Evolutionary conservation across 1,284 basidiomycete species (phyloP), one percentile per base, ranked within the genome.

Genomic region (Pseudozyma hubeiensis): DNA sequence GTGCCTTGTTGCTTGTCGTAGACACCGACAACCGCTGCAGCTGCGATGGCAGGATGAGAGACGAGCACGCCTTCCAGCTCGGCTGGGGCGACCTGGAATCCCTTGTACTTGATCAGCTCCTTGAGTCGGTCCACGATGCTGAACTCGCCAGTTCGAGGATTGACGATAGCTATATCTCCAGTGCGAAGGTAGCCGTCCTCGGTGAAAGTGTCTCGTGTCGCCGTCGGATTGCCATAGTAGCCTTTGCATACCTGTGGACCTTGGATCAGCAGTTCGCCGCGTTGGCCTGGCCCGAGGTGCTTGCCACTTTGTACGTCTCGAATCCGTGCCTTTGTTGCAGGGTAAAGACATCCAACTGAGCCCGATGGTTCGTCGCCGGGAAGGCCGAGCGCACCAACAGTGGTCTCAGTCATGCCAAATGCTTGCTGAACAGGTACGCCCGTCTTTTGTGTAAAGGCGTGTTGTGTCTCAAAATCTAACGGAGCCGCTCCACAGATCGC

Each of bases 161-260:
- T 61, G 29, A 60, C 49, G n/a, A 78, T 53, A 14, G 77, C 81
- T 53, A 82, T 67, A 47, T 82, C 81, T 5, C 81, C 81, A 7
- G 79, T 80, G 44, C 75, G 68, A 45, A 80, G 72, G 67, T 68
- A 82, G 33, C 78, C 69, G 43, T 81, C 80, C 7, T 53, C n/a
- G 16, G 66, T 92, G 81, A 98, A 84, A 16, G 93, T 90, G 14
- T 94, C 94, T 43, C 84, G 86, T 4, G 87, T 84, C 11, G 79
- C 79, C 14, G 59, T 51, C 4, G 53, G 50, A 19, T 77, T 77
- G 45, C 43, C 56, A 19, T 65, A 64, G 49, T 77, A 75, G 8
- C 75, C 66, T 31, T 77, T 69, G 54, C 60, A 64, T 16, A 77
- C 61, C 52, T 77, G 75, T 10, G 56, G 58, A 5, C 64, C 73